phyloP scores from a whole-genome alignment of 441 rosid genomes.

The Corymbia citriodora region DNA sequence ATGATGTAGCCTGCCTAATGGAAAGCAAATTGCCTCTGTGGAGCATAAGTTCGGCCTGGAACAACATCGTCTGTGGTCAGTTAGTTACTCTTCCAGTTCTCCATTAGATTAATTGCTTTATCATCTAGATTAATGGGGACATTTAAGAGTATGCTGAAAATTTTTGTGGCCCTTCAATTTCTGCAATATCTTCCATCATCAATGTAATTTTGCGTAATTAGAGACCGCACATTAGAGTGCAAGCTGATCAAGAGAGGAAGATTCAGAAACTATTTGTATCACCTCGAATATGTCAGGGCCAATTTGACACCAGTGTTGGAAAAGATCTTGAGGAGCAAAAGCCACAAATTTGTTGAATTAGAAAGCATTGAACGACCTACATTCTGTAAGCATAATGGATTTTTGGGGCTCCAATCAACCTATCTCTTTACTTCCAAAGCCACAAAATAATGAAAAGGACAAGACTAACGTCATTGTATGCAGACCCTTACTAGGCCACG shows the following conservation, averaged over 20 bases:
- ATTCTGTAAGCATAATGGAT: not conserved
- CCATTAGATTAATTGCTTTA: not conserved
- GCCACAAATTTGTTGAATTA: not conserved
- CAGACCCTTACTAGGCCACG: not conserved
- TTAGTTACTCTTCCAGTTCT: not conserved
- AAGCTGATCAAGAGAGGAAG: not conserved
- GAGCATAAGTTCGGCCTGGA: not conserved
- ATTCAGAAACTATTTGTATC: not conserved
- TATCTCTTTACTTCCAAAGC: not conserved
- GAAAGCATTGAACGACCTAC: not conserved
- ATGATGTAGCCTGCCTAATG: not conserved
- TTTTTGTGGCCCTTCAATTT: not conserved
- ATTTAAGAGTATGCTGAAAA: not conserved
- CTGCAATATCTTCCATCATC: not conserved
- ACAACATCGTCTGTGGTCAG: not conserved
- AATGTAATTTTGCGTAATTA: not conserved
- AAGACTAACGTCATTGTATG: not conserved
- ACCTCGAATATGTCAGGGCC: not conserved
- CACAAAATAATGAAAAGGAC: not conserved
- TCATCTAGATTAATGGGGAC: not conserved
- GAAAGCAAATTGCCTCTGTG: not conserved
- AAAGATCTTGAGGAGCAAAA: not conserved
- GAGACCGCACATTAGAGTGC: not conserved
- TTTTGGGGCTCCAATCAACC: not conserved
- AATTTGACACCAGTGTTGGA: not conserved